phyloP scores from a whole-genome alignment of 2,329 filamentous ascomycete genomes.

The Alternaria sp. region DNA sequence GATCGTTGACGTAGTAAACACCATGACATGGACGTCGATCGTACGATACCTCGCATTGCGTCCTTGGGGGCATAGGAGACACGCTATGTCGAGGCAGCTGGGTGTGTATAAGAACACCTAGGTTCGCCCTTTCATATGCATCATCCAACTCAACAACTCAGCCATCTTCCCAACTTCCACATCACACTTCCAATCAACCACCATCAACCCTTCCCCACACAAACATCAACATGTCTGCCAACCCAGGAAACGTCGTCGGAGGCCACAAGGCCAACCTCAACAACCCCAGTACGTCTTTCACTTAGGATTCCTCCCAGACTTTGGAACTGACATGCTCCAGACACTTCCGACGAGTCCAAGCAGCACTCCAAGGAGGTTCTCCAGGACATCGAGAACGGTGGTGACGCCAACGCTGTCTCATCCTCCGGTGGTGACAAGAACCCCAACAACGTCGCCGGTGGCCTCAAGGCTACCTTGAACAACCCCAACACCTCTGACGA shows the following conservation, averaged over 20 bases:
- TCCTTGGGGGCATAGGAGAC: background rate
- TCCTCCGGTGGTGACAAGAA: constrained; percentile 54
- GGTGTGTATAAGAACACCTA: constrained; percentile 5
- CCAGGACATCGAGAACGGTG: constrained; percentile 57
- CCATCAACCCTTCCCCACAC: background rate
- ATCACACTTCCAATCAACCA: background rate
- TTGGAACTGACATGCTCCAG: constrained; percentile 24
- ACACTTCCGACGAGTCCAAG: constrained; percentile 63
- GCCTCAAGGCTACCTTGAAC: constrained; percentile 54
- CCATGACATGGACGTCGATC: background rate
- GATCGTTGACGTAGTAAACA: constrained; percentile 16
- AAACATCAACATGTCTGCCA: constrained; percentile 50
- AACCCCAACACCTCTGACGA: constrained; percentile 65
- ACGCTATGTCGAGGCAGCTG: background rate
- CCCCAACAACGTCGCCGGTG: constrained; percentile 57
- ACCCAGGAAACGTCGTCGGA: constrained; percentile 60
- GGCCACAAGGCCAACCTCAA: constrained; percentile 67
- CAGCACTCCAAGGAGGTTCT: constrained; percentile 62
- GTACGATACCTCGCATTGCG: background rate
- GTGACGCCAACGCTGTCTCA: constrained; percentile 37
- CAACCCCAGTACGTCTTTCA: constrained; percentile 55
- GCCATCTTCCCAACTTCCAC: background rate
- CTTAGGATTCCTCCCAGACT: too few species aligned
- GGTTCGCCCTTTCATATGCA: background rate
- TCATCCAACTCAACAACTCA: background rate